These are phyloP conservation scores for Ustilago xerochloae DNA, from an alignment of 1,284 basidiomycete species.

Conservation along the genomic window DNA sequence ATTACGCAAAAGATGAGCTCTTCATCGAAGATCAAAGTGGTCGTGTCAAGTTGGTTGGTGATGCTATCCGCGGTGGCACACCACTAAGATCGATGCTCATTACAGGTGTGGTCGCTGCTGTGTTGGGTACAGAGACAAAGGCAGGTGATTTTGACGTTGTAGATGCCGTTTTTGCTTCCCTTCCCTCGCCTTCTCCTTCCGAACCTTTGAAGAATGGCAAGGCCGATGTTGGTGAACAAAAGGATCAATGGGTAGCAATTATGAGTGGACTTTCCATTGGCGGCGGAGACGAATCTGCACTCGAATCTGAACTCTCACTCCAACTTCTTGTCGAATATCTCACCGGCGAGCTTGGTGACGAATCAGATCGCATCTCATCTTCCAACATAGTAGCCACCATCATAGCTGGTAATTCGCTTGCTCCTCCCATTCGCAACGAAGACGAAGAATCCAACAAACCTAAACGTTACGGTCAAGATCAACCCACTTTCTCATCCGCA, in stretches of 20 bases:
- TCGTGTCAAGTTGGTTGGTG: conserved; percentile 86
- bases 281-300: conserved; percentile 66
- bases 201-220: conserved; percentile 1
- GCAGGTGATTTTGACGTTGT: conserved; percentile 92
- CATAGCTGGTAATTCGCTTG: conserved; percentile 58
- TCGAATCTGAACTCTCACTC: conserved; percentile 46
- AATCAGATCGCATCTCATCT: conserved; percentile 64
- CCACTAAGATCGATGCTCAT: conserved; percentile 50
- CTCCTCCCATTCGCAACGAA: conserved; percentile 36
- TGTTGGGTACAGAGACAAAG: conserved; percentile 86
- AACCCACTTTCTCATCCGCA: conserved; percentile 28
- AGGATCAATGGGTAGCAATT: conserved; percentile 57
- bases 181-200: conserved; percentile 17
- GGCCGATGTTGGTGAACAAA: not conserved
- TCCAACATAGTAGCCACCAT: conserved; percentile 50
- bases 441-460: conserved; percentile 26
- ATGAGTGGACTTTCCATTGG: conserved; percentile 70
- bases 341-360: conserved; percentile 81
- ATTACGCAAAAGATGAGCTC: conserved; percentile 80
- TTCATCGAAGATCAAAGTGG: conserved; percentile 97
- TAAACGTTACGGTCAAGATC: conserved; percentile 42
- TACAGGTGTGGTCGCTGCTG: conserved; percentile 80
- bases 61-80: conserved; percentile 63
- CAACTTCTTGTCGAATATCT: conserved; percentile 77
- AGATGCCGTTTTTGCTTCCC: conserved; percentile 85